Evolutionary conservation across 345 rosid genomes (phyloP), one percentile per base, ranked within the genome.

Genomic region (Acer campestre): DNA sequence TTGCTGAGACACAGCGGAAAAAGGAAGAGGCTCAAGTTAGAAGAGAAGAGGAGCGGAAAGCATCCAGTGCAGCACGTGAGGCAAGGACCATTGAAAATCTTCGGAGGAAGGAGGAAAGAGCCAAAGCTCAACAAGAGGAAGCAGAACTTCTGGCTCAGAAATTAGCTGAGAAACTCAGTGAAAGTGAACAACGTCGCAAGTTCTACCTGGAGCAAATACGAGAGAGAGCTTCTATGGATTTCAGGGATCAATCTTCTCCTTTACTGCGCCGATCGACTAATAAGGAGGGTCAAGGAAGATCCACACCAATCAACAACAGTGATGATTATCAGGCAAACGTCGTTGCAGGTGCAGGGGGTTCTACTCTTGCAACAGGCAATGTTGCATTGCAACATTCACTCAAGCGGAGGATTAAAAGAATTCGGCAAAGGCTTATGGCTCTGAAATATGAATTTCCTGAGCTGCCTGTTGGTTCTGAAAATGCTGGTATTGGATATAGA

Each of bases 21-120:
- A 91, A 91, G 84, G 96, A 91, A 85, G 96, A 89, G 80, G 96
- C 93, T 71, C 93, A 90, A 82, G 82, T 90, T 77, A 90, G 93
- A 82, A 91, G 96, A 79, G 96, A 91, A 84, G 96, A 89, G 83
- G 96, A 91, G 79, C 90, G 93, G 70, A 90, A 84, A 85, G 96
- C 96, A 69, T 90, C 92, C 67, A 91, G 92, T 84, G 92, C 96
- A 61, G 92, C 89, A 35, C 92, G 93, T 74, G 96, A 89, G 76
- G 92, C 93, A 58, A 86, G 92, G 83, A 86, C 93, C 67, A 78
- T 90, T 73, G 92, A 88, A 83, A 93, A 90, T 80, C 93, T 90
- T 77, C 90, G 93, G 53, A 81, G 91, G 79, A 87, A 87, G 87
- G 93, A 91, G 82, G 90, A 84, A 68, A 89, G 93, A 87, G 93